These are phyloP conservation scores for Geranium rotundifolium DNA, from an alignment of 345 rosid genomes.

Conservation along the genomic window DNA sequence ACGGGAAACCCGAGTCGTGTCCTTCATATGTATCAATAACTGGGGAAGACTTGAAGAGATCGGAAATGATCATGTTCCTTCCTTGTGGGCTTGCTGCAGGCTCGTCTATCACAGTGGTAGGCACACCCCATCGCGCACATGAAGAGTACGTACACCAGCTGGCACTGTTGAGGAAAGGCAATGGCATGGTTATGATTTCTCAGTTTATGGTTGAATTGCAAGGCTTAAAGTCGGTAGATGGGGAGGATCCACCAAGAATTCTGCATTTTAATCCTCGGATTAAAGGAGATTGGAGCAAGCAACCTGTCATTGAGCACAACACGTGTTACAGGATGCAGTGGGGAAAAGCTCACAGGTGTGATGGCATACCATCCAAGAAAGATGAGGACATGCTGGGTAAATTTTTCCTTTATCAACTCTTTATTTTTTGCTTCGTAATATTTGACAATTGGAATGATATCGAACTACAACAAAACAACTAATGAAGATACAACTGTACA, in stretches of 20 bases:
- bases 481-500: background rate
- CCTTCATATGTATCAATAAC: constrained; percentile 70
- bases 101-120: constrained; percentile 82
- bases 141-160: constrained; percentile 74
- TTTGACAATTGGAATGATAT: background rate
- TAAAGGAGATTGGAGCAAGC: constrained; percentile 85
- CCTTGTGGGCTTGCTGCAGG: constrained; percentile 97
- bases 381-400: constrained; percentile 79
- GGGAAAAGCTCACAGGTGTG: constrained; percentile 93
- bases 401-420: background rate
- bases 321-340: constrained; percentile 99
- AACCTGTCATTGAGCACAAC: constrained; percentile 90
- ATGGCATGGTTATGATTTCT: constrained; percentile 70
- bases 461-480: background rate
- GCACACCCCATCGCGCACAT: constrained; percentile 75
- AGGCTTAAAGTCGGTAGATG: constrained; percentile 83
- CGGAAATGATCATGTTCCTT: constrained; percentile 61
- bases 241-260: constrained; percentile 94
- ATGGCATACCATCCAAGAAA: constrained; percentile 69
- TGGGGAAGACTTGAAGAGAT: constrained; percentile 60
- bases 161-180: constrained; percentile 30
- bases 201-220: constrained; percentile 94
- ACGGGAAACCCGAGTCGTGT: constrained; percentile 50
- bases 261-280: constrained; percentile 88
- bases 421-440: background rate